Conservation (phyloP, 1,284 basidiomycete species). For the Puccinia hordei region DNA sequence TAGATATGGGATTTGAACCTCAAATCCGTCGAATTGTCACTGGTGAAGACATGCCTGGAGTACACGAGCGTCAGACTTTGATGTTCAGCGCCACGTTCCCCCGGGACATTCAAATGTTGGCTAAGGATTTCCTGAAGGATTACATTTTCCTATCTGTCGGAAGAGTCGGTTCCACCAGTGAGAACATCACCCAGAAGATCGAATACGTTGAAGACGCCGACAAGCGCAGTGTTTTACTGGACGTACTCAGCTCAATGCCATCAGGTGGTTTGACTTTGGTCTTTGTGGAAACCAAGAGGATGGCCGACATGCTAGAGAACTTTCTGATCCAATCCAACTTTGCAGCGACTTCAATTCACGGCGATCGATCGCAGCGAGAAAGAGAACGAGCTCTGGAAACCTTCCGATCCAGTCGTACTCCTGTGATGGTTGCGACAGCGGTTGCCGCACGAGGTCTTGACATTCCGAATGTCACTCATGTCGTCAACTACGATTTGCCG, state of each 20-base stretch:
- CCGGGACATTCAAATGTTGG: slow-evolving; percentile 79
- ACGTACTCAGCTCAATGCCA: slow-evolving; percentile 79
- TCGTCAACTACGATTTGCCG: slow-evolving; percentile 98
- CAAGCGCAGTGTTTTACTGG: slow-evolving; percentile 94
- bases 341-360: slow-evolving; percentile 92
- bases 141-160: slow-evolving; percentile 99
- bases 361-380: slow-evolving; percentile 95
- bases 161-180: slow-evolving; percentile 95
- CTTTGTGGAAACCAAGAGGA: slow-evolving; percentile 99
- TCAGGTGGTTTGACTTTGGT: slow-evolving; percentile 82
- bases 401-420: slow-evolving; percentile 91
- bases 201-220: slow-evolving; percentile 98
- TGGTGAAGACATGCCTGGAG: slow-evolving; percentile 95
- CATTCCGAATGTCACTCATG: slow-evolving; percentile 98
- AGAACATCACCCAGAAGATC: slow-evolving; percentile 98
- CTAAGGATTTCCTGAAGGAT: slow-evolving; percentile 61
- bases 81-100: slow-evolving; percentile 99
- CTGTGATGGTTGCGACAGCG: slow-evolving; percentile 95
- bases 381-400: slow-evolving; percentile 93
- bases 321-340: slow-evolving; percentile 84
- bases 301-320: slow-evolving; percentile 97
- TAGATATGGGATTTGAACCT: slow-evolving; percentile 99
- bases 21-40: slow-evolving; percentile 98
- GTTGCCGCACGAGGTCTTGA: slow-evolving; percentile 98
- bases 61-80: slow-evolving; percentile 90